phyloP scores from a whole-genome alignment of 208 protist species.

The Eutreptiella sp. region DNA sequence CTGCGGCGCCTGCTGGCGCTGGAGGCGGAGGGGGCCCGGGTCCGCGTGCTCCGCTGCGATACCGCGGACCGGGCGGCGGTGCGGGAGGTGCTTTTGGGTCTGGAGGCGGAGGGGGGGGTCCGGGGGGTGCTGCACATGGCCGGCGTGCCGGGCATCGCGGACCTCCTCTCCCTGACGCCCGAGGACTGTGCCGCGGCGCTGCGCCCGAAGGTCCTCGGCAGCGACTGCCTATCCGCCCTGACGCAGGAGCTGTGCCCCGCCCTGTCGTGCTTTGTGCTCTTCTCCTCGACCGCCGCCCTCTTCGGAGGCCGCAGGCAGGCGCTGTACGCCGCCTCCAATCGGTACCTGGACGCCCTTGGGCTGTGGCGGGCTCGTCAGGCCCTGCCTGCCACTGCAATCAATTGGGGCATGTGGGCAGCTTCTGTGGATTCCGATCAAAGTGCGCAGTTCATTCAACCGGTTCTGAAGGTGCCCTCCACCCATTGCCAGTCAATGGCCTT shows the following conservation, averaged over 20 bases:
- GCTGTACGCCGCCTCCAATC: slow-evolving; percentile 42
- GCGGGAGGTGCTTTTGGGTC: no score
- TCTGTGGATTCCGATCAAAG: no score
- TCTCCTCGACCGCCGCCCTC: slow-evolving; percentile 33
- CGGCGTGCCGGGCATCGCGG: no score
- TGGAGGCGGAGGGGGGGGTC: no score
- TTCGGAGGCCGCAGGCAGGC: slow-evolving; percentile 36
- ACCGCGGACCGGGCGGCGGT: no score
- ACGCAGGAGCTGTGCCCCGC: background rate
- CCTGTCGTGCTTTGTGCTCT: slow-evolving; percentile 37
- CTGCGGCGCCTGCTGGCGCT: no score
- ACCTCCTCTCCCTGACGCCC: slow-evolving; percentile 27
- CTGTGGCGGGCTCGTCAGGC: slow-evolving; percentile 8
- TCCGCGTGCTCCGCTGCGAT: no score
- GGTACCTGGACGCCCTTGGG: slow-evolving; percentile 34
- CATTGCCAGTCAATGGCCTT: no score
- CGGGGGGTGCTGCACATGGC: no score
- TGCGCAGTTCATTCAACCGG: no score
- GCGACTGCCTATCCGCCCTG: slow-evolving; percentile 14
- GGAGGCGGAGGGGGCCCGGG: no score
- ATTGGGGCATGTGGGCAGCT: slow-evolving; percentile 40
- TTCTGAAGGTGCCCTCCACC: no score
- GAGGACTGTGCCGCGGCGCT: slow-evolving; percentile 26
- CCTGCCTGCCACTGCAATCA: slow-evolving; percentile 33
- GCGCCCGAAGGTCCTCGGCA: slow-evolving; percentile 38